Evolutionary conservation across 169 alveolate genomes (phyloP).

Genomic region (Theileria equi): DNA sequence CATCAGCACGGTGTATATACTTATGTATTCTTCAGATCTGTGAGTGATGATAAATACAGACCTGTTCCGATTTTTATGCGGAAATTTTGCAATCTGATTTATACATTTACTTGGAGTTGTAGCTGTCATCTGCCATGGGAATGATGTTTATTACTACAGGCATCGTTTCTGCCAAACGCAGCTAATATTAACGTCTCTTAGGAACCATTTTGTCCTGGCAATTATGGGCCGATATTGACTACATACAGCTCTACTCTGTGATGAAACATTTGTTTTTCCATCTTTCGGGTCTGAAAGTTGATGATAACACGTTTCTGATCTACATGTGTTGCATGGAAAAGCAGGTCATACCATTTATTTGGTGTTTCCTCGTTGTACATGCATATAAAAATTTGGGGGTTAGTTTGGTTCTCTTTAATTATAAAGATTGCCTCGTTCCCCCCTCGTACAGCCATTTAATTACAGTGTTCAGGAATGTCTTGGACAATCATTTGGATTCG

Average conservation of each 20-base stretch:
- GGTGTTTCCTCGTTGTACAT: constrained; percentile 63
- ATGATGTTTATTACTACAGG: constrained; percentile 28
- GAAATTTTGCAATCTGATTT: constrained; percentile 41
- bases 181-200: constrained; percentile 62
- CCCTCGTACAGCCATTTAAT: constrained; percentile 60
- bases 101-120: constrained; percentile 9
- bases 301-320: constrained; percentile 44
- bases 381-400: constrained; percentile 61
- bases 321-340: constrained; percentile 51
- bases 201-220: constrained; percentile 59
- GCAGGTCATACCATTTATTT: constrained; percentile 43
- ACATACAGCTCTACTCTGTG: neutral
- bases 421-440: constrained; percentile 64
- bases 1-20: neutral
- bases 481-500: no score
- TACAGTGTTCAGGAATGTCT: no score
- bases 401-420: constrained; percentile 47
- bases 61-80: constrained; percentile 59
- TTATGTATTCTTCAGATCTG: neutral
- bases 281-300: constrained; percentile 70
- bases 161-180: constrained; percentile 55
- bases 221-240: constrained; percentile 59
- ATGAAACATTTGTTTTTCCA: constrained; percentile 31
- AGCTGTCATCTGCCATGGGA: constrained; percentile 67
- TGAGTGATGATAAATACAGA: constrained; percentile 27